A percentile compares a stretch with the other conserved stretches of the same genome.
Conservation (phyloP, 768 basidiomycete species). For the Boletus sensibilis region DNA sequence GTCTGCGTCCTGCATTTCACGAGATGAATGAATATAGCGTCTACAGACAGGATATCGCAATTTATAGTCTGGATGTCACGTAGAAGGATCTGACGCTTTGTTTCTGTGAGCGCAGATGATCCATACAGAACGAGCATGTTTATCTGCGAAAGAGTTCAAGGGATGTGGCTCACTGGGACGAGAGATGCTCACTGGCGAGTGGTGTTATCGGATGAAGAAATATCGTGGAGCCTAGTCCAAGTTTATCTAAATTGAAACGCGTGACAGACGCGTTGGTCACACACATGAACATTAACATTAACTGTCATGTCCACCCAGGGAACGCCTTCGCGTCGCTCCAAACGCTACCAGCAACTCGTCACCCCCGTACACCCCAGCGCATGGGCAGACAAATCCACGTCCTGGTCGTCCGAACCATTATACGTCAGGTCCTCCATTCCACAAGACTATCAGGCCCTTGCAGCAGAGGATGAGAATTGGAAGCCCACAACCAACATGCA, state of each 20-base stretch:
- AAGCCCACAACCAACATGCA: conserved; percentile 13
- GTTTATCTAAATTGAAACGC: conserved; percentile 14
- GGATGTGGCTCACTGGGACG: no score
- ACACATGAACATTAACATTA: not conserved
- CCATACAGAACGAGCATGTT: conserved; percentile 81
- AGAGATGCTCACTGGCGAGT: conserved; percentile 11
- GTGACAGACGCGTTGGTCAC: conserved; percentile 24
- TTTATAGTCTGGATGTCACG: conserved; percentile 51
- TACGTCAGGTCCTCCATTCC: conserved; percentile 20
- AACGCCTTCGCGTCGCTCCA: conserved; percentile 38
- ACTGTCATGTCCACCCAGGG: conserved; percentile 20
- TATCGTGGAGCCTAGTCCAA: conserved; percentile 7
- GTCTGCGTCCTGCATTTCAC: conserved; percentile 57
- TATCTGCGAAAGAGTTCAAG: conserved; percentile 7
- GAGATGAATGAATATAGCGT: conserved; percentile 85
- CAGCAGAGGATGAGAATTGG: conserved; percentile 29
- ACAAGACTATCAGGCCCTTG: conserved; percentile 29
- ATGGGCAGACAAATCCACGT: conserved; percentile 26
- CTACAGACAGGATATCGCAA: conserved; percentile 61
- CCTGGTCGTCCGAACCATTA: conserved; percentile 29
- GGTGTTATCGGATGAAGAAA: conserved; percentile 2
- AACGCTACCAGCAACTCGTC: conserved; percentile 37
- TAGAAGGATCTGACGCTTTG: conserved; percentile 69
- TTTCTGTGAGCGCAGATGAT: conserved; percentile 68
- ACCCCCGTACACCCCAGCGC: conserved; percentile 26